Percentiles rank a stretch among this genome's conserved stretches.
phyloP scores from a whole-genome alignment of 257 asterid genomes.

The Apocynum venetum region DNA sequence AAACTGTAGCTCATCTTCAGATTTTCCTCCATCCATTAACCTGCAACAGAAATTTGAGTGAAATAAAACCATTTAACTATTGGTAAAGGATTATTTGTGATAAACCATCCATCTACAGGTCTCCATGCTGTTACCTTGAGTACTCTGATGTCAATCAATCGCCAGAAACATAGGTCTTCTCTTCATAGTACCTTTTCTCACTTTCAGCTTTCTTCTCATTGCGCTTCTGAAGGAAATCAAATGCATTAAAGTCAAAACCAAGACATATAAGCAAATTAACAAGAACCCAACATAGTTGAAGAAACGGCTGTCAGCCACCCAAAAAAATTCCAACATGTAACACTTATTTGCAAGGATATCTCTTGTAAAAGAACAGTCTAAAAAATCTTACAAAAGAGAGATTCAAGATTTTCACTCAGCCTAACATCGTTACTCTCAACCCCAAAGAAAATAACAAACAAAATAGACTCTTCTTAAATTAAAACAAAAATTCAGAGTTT shows the following conservation, averaged over 20 bases:
- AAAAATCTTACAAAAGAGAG: not conserved
- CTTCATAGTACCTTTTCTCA: constrained; percentile 89
- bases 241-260: not conserved
- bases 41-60: not conserved
- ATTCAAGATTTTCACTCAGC: not conserved
- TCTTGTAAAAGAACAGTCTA: not conserved
- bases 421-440: not conserved
- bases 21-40: not conserved
- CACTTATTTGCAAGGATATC: not conserved
- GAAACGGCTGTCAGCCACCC: not conserved
- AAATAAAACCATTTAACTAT: not conserved
- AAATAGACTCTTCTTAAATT: not conserved
- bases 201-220: constrained; percentile 87
- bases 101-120: not conserved
- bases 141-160: constrained; percentile 43
- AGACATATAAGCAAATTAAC: not conserved
- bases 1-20: constrained; percentile 4
- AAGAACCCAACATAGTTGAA: not conserved
- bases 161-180: constrained; percentile 58
- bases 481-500: constrained; percentile 4
- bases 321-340: not conserved
- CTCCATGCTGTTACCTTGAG: constrained; percentile 30
- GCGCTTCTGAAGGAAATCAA: constrained; percentile 59
- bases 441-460: not conserved
- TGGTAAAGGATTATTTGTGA: not conserved